These are phyloP conservation scores for Ceratocystis alfenasii DNA, from an alignment of 2,329 filamentous ascomycete species.

Conservation along the genomic window DNA sequence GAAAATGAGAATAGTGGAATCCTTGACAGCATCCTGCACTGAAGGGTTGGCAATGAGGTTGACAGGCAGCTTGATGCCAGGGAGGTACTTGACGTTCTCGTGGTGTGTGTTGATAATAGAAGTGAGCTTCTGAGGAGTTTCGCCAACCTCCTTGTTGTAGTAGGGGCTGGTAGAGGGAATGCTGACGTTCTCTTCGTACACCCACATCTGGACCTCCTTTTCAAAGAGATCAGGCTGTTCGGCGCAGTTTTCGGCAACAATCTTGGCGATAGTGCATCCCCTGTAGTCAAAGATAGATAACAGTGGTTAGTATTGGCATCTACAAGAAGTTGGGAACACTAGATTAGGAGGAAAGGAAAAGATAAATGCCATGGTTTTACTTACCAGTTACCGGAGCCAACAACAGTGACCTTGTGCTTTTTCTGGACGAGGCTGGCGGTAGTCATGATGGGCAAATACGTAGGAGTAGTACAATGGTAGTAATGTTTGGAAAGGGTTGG, in stretches of 20 bases:
- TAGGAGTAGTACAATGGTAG: neutral
- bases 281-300: constrained; percentile 33
- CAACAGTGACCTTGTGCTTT: constrained; percentile 85
- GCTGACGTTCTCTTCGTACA: constrained; percentile 82
- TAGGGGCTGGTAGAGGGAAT: constrained; percentile 60
- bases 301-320: neutral
- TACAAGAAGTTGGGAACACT: neutral
- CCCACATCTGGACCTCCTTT: constrained; percentile 93
- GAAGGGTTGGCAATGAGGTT: constrained; percentile 81
- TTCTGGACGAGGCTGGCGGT: constrained; percentile 43
- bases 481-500: constrained; percentile 1
- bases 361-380: constrained; percentile 23
- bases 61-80: constrained; percentile 66
- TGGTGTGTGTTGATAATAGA: constrained; percentile 80
- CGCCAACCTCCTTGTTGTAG: constrained; percentile 52
- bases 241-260: constrained; percentile 82
- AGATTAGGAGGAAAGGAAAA: neutral
- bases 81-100: constrained; percentile 97
- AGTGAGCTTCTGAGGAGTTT: constrained; percentile 74
- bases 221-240: constrained; percentile 73
- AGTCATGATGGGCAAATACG: constrained; percentile 25
- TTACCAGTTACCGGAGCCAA: constrained; percentile 95
- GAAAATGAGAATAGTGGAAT: constrained; percentile 84
- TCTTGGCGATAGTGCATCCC: constrained; percentile 96
- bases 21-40: constrained; percentile 64